Evolutionary conservation across 2,329 filamentous ascomycete genomes (phyloP), one percentile per base, ranked within the genome.

Genomic region (Diaporthe amygdali): DNA sequence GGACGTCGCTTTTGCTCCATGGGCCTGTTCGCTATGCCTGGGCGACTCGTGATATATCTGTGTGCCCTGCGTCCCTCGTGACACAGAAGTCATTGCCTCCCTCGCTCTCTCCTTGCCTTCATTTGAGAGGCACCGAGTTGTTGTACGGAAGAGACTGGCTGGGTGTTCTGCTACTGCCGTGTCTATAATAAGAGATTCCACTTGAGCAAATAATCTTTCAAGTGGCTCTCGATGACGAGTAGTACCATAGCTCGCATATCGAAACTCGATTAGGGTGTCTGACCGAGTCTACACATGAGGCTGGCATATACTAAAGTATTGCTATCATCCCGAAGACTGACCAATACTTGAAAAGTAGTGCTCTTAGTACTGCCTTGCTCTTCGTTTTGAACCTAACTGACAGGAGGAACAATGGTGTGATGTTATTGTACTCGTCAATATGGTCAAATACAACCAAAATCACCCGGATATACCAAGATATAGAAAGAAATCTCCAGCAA

Each of bases 281-380:
- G 55, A 30, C 6, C 14, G n/a, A 32, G 20, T 34, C n/a, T 14
- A 34, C 5, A 14, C n/a, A 22, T 12, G 52, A 25, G 30, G 17
- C n/a, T 25, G 15, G 32, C 20, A n/a, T 7, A 2, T 12, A 22
- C n/a, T n/a, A 14, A 6, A 15, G 12, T 7, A 7, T 14, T 25
- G 15, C 6, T 20, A 32, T 12, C 25, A 2, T 25, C 5, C 4
- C 20, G n/a, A 56, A 27, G 32, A 39, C 0, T 56, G n/a, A 9
- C n/a, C 5, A 17, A 15, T 39, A 6, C n/a, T 15, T 25, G 22
- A 14, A n/a, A 22, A 51, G 5, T 1, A 15, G 32, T 5, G 5
- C 3, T 6, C 7, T 14, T 8, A 0, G n/a, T 2, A 17, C 14
- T 7, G 41, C 2, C 0, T 17, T 41, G 14, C 9, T 12, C 15